Conservation (phyloP, 306 rosid species). For the Cyamopsis tetragonoloba region DNA sequence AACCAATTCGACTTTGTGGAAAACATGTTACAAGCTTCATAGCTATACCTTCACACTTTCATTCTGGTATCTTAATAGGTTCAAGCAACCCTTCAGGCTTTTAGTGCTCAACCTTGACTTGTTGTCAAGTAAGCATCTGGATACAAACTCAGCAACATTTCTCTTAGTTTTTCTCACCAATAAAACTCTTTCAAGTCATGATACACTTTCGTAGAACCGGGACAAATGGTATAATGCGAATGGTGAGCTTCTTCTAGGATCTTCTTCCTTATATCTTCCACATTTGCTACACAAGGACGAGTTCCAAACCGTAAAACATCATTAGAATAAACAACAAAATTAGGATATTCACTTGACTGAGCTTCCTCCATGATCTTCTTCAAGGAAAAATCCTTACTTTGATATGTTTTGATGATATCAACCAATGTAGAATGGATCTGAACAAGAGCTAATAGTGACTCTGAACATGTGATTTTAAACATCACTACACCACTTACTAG, state of each 20-base stretch:
- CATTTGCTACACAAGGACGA: no score
- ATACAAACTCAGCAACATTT: background rate
- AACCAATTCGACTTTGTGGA: no score
- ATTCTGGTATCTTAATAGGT: background rate
- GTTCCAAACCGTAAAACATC: no score
- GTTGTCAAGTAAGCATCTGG: background rate
- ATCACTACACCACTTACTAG: background rate
- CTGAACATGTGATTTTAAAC: background rate
- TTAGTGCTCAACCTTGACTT: background rate
- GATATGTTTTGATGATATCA: no score
- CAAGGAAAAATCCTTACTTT: background rate
- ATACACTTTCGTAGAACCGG: background rate
- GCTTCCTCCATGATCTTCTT: background rate
- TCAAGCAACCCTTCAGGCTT: background rate
- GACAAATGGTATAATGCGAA: background rate
- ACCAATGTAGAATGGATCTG: no score
- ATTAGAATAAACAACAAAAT: background rate
- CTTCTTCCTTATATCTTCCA: no score
- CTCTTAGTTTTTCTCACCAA: background rate
- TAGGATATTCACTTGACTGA: background rate
- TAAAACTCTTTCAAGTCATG: background rate
- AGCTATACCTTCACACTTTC: background rate
- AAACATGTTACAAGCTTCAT: background rate
- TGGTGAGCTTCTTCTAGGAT: background rate
- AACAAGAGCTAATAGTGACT: background rate